Conservation (phyloP, 2,329 filamentous ascomycete species). For the Ustulina deusta region DNA sequence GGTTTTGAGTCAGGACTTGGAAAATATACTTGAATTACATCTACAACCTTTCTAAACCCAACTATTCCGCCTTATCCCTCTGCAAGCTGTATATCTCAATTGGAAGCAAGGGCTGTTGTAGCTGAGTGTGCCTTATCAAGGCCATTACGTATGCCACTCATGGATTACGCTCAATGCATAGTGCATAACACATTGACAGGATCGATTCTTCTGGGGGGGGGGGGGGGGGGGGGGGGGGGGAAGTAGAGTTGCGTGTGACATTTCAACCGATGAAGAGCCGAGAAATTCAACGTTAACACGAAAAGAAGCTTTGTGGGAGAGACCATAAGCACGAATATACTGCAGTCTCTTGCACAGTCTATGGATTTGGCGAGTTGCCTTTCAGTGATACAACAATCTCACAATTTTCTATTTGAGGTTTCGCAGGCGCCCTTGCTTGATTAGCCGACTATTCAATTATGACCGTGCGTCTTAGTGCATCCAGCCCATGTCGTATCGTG, state of each 20-base stretch:
- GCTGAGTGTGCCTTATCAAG: not conserved
- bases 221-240: not conserved
- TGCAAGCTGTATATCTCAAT: not conserved
- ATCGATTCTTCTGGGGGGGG: not conserved
- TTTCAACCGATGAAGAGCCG: not conserved
- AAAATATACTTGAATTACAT: too few relatives aligned
- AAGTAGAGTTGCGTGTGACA: not conserved
- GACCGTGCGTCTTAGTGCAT: not conserved
- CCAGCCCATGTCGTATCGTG: not conserved
- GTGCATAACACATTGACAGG: not conserved
- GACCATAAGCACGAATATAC: not conserved
- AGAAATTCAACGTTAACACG: not conserved
- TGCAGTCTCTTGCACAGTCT: not conserved
- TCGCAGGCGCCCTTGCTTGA: not conserved
- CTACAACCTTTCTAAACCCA: not conserved
- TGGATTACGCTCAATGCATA: not conserved
- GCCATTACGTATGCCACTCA: not conserved
- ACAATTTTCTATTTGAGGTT: not conserved
- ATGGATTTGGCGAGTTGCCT: not conserved
- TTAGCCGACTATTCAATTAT: not conserved
- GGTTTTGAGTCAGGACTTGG: too few relatives aligned
- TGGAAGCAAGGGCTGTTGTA: not conserved
- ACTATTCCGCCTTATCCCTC: not conserved
- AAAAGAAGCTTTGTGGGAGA: not conserved
- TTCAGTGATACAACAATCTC: not conserved